phyloP scores from a whole-genome alignment of 139 green algal species.

The Coelastrella sp. region DNA sequence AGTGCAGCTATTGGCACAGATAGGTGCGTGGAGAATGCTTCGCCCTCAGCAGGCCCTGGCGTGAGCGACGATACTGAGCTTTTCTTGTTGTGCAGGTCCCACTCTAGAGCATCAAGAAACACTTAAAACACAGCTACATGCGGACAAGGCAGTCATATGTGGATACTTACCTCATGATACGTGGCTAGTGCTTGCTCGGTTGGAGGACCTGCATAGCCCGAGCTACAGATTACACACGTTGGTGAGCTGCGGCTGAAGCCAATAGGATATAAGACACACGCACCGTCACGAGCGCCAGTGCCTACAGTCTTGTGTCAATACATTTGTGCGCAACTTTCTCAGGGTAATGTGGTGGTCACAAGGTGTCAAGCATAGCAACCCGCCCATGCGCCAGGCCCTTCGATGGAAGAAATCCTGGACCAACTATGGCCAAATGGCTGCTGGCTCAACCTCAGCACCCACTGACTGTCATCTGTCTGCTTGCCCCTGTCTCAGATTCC shows the following conservation, averaged over 20 bases:
- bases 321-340: too few species aligned
- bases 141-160: constrained; percentile 9
- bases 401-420: too few species aligned
- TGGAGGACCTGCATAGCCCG: not conserved
- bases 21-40: not conserved
- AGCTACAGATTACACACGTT: constrained; percentile 8
- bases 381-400: too few species aligned
- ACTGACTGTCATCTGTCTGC: too few species aligned
- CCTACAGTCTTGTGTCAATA: too few species aligned
- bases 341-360: too few species aligned
- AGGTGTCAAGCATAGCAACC: too few species aligned
- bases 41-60: not conserved
- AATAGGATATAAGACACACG: too few species aligned
- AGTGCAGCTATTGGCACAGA: constrained; percentile 21
- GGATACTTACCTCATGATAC: constrained; percentile 32
- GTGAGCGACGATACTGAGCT: not conserved
- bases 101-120: not conserved
- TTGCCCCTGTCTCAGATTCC: constrained; percentile 9
- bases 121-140: not conserved
- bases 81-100: constrained; percentile 3
- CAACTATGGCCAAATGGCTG: too few species aligned
- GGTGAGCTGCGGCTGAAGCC: too few species aligned
- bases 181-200: constrained; percentile 33
- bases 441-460: too few species aligned
- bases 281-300: too few species aligned